Evolutionary conservation across 2,329 filamentous ascomycete species (phyloP), one percentile per base, ranked within the genome.

Genomic region (Trichoderma cornu-damae): DNA sequence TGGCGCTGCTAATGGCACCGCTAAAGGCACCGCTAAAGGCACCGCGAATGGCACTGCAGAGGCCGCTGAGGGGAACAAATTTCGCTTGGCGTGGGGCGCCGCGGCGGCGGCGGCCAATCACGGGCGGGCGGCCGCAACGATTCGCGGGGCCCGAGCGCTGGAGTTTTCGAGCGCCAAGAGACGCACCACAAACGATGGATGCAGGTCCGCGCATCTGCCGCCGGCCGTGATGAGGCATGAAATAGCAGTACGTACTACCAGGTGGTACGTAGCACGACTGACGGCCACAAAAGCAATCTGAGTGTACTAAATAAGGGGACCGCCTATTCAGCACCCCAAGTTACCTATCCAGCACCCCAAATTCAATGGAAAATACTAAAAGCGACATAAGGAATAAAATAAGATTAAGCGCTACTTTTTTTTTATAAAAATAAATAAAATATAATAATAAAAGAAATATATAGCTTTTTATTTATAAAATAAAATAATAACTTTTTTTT

Each of bases 71-170:
- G 16, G 34, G 12, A 42, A n/a, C n/a, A 22, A 54, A 59, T 59
- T 57, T 59, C 58, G 58, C 58, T 59, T 37, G 38, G 30, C 24
- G 16, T 14, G 58, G 58, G 44, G 51, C 52, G 38, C 12, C 26
- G 32, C 34, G 34, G 34, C n/a, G n/a, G 35, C 5, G 2, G 20
- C 28, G 32, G 14, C 55, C 55, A 53, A 53, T 53, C 38, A 53
- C 18, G 7, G 18, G 6, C 6, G 26, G 8, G 26, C 24, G 20
- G 28, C 14, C 35, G 11, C 28, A n/a, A 8, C 26, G 37, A 57
- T 57, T 57, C 37, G 30, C 37, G 28, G 44, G 53, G 53, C n/a
- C 46, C 22, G 46, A 22, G 46, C 14, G 44, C 4, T 24, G 26
- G 53, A 56, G 49, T 42, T 34, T 49, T 34, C n/a, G 42, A n/a